Conservation (phyloP, 306 rosid species). For the Astragalus glycyphyllos region DNA sequence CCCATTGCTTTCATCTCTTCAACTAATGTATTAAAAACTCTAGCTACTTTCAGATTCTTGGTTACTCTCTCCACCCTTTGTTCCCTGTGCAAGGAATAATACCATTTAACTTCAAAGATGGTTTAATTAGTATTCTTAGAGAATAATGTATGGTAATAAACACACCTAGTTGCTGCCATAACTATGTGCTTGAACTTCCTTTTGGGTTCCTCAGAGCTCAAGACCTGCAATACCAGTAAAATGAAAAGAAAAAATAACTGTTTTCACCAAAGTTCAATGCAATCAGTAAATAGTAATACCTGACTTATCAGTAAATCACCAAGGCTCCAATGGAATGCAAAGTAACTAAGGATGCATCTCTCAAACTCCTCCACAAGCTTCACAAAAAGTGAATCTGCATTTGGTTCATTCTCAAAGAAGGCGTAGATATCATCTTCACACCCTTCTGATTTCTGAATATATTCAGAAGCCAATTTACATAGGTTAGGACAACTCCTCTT, state of each 20-base stretch:
- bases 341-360: constrained; percentile 95
- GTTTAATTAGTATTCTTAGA: not conserved
- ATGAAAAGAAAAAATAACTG: not conserved
- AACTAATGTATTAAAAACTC: constrained; percentile 84
- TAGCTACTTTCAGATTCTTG: constrained; percentile 93
- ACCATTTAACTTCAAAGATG: constrained; percentile 37
- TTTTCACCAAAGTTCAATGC: not conserved
- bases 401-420: constrained; percentile 72
- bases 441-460: constrained; percentile 73
- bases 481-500: constrained; percentile 77
- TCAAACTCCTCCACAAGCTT: constrained; percentile 99
- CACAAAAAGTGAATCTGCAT: constrained; percentile 87
- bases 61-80: constrained; percentile 93
- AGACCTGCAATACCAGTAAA: constrained; percentile 58
- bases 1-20: constrained; percentile 99
- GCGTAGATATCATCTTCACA: constrained; percentile 82
- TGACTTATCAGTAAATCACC: constrained; percentile 84
- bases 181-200: constrained; percentile 79
- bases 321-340: constrained; percentile 89
- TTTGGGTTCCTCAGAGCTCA: constrained; percentile 85
- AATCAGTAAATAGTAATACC: constrained; percentile 56
- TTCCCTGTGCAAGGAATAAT: constrained; percentile 54
- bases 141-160: not conserved
- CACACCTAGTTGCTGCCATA: constrained; percentile 94
- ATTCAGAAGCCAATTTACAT: constrained; percentile 87